phyloP scores from a whole-genome alignment of 225 moss, liverwort and hornwort species.

The Takakia lepidozioides region DNA sequence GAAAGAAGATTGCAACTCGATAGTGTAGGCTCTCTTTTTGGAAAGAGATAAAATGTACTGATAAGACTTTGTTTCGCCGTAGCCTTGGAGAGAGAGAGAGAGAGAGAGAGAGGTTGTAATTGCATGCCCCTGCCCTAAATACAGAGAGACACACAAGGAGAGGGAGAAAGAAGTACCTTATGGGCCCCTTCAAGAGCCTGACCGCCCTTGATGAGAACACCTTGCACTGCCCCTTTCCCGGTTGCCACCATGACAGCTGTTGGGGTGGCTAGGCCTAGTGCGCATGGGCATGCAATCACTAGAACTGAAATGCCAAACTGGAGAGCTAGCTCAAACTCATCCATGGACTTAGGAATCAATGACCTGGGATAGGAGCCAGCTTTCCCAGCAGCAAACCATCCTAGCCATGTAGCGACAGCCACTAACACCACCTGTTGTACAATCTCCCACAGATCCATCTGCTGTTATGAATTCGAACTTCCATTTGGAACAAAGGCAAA shows the following conservation, averaged over 20 bases:
- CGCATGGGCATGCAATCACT: conserved; percentile 97
- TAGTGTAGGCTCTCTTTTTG: too few relatives aligned
- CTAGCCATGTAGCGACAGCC: conserved; percentile 70
- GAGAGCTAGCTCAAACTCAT: conserved; percentile 92
- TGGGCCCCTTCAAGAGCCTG: conserved; percentile 94
- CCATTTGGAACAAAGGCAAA: too few relatives aligned
- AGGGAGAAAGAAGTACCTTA: conserved; percentile 45
- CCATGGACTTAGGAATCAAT: conserved; percentile 92
- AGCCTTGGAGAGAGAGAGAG: too few relatives aligned
- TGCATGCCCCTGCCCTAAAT: too few relatives aligned
- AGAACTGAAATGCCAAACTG: conserved; percentile 95
- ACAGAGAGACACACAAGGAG: too few relatives aligned
- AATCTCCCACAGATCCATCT: too few relatives aligned
- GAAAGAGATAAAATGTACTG: too few relatives aligned
- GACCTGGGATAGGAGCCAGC: conserved; percentile 59
- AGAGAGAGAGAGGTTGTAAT: too few relatives aligned
- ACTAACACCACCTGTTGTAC: conserved; percentile 61
- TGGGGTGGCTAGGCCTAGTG: conserved; percentile 94
- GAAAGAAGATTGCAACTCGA: too few relatives aligned
- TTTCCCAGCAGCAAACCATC: conserved; percentile 77
- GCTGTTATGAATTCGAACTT: too few relatives aligned
- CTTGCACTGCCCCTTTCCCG: conserved; percentile 92
- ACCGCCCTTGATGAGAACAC: conserved; percentile 96
- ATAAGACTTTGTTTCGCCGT: too few relatives aligned
- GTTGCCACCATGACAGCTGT: conserved; percentile 99